phyloP scores from a whole-genome alignment of 164 flowering plant genomes.

The Aristolochia contorta region DNA sequence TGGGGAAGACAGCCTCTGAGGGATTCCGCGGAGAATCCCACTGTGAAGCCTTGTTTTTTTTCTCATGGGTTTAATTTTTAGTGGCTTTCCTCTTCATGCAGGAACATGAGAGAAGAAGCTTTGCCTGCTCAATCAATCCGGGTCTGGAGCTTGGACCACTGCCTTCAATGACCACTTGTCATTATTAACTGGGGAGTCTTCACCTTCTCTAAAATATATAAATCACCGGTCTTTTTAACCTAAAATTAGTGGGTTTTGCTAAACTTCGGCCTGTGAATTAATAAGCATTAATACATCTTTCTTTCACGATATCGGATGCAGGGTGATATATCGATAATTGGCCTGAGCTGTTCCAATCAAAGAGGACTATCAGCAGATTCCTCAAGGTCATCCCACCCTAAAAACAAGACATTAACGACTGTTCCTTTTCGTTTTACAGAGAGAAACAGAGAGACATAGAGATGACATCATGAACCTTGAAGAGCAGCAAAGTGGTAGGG shows the following conservation, averaged over 20 bases:
- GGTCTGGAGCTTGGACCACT: not conserved
- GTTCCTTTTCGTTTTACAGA: not conserved
- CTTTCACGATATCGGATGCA: too few species aligned
- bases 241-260: too few species aligned
- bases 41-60: constrained; percentile 22
- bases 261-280: too few species aligned
- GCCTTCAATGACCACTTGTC: not conserved
- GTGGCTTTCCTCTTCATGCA: not conserved
- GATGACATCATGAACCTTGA: constrained; percentile 8
- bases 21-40: constrained; percentile 26
- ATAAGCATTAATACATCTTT: too few species aligned
- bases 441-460: not conserved
- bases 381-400: not conserved
- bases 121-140: constrained; percentile 5
- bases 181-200: not conserved
- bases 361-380: not conserved
- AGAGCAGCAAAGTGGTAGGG: constrained; percentile 3
- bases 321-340: too few species aligned
- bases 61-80: constrained; percentile 15
- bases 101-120: constrained; percentile 28
- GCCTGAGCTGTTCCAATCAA: too few species aligned
- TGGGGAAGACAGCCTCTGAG: constrained; percentile 7
- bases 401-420: not conserved
- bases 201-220: not conserved
- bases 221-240: too few species aligned